Evolutionary conservation across 306 rosid genomes (phyloP).

Genomic region (Gleditsia sinensis): DNA sequence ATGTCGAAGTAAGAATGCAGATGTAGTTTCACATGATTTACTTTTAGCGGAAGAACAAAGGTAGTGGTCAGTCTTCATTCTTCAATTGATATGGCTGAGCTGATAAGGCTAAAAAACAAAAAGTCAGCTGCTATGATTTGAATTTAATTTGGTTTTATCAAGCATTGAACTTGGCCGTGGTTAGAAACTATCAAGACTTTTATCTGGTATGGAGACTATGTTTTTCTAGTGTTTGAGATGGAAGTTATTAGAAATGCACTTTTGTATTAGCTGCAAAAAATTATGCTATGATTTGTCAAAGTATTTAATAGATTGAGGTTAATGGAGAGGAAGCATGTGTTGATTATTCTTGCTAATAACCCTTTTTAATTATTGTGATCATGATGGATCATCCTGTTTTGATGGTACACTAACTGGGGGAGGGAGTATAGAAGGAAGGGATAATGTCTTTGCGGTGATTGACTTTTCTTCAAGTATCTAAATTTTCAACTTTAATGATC

Average conservation of each 20-base stretch:
- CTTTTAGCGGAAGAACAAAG: not conserved
- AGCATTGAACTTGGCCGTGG: not conserved
- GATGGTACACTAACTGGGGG: not conserved
- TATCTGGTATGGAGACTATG: not conserved
- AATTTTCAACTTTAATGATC: not conserved
- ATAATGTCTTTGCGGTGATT: not conserved
- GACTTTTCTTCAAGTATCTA: not conserved
- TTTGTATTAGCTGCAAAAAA: not conserved
- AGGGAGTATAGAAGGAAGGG: not conserved
- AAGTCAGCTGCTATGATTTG: not conserved
- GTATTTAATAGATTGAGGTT: not conserved
- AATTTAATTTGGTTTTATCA: not conserved
- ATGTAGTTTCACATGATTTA: not conserved
- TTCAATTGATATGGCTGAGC: not conserved
- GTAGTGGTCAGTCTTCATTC: not conserved
- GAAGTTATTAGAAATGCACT: not conserved
- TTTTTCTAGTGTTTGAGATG: conserved; percentile 10
- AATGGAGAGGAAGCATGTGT: not conserved
- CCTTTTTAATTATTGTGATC: not conserved
- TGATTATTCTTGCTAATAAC: not conserved
- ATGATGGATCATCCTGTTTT: not conserved
- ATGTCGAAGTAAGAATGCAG: not conserved
- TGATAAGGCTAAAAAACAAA: too few relatives aligned
- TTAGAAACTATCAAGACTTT: not conserved
- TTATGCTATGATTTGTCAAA: not conserved